These are phyloP conservation scores for Agrocybe praecox DNA, from an alignment of 768 basidiomycete genomes.

Conservation along the genomic window DNA sequence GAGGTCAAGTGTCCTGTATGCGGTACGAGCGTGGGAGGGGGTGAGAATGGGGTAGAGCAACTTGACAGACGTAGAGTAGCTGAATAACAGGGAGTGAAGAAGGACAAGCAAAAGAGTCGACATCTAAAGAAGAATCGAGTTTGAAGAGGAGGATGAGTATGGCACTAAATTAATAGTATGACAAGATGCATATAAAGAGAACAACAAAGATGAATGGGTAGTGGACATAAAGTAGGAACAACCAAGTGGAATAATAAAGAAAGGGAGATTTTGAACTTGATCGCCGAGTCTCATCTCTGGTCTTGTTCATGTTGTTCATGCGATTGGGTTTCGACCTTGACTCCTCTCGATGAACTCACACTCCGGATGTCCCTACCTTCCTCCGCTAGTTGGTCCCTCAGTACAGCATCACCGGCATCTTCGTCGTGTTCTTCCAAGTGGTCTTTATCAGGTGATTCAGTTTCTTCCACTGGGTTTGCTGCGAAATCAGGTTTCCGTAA, in stretches of 20 bases:
- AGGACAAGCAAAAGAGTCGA: background rate
- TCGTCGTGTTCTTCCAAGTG: slow-evolving; percentile 30
- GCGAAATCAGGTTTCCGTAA: slow-evolving; percentile 89
- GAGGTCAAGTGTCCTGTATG: slow-evolving; percentile 5
- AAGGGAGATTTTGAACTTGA: slow-evolving; percentile 13
- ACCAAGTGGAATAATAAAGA: slow-evolving; percentile 4
- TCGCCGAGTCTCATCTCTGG: slow-evolving; percentile 1
- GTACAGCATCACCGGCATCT: slow-evolving; percentile 32
- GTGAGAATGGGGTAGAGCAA: background rate
- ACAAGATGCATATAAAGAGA: slow-evolving; percentile 1
- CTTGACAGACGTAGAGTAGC: background rate
- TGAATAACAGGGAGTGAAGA: background rate
- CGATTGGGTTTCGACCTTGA: slow-evolving; percentile 67
- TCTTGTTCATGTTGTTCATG: slow-evolving; percentile 25
- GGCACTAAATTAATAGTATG: slow-evolving; percentile 1
- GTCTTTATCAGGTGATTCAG: slow-evolving; percentile 45
- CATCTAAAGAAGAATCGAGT: slow-evolving; percentile 9
- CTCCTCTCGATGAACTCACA: slow-evolving; percentile 78
- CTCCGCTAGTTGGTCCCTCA: slow-evolving; percentile 81
- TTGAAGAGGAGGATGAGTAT: background rate
- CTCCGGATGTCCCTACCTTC: slow-evolving; percentile 89
- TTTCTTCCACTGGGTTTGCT: slow-evolving; percentile 69
- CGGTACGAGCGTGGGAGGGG: background rate
- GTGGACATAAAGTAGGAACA: background rate
- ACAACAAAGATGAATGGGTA: slow-evolving; percentile 3